Evolutionary conservation across 2,329 filamentous ascomycete genomes (phyloP).

Genomic region (Whalleya microplaca): DNA sequence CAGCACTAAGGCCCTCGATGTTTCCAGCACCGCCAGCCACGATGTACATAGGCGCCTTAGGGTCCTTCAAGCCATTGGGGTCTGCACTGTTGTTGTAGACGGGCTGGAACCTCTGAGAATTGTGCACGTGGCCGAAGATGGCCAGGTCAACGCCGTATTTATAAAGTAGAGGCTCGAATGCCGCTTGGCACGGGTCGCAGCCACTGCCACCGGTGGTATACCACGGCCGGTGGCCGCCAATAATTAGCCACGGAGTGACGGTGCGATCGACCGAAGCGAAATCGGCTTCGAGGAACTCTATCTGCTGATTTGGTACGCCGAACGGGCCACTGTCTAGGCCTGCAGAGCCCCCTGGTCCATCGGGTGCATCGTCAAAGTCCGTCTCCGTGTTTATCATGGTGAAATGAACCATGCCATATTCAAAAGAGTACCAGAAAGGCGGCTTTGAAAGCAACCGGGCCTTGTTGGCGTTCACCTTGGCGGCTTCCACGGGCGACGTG

Average conservation of each 20-base stretch:
- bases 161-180: constrained; percentile 59
- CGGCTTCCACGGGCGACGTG: constrained; percentile 46
- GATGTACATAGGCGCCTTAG: constrained; percentile 55
- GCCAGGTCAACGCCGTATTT: constrained; percentile 60
- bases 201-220: constrained; percentile 44
- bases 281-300: constrained; percentile 58
- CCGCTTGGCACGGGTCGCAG: constrained; percentile 52
- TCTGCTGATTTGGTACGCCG: constrained; percentile 51
- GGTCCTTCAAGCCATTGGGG: constrained; percentile 43
- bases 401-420: constrained; percentile 60
- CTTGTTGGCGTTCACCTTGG: constrained; percentile 48
- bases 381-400: constrained; percentile 62
- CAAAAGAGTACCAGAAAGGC: constrained; percentile 64
- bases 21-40: constrained; percentile 60
- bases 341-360: constrained; percentile 45
- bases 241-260: constrained; percentile 58
- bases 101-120: constrained; percentile 57
- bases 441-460: constrained; percentile 51
- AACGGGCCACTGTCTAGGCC: constrained; percentile 54
- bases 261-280: constrained; percentile 58
- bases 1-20: constrained; percentile 52
- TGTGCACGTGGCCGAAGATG: constrained; percentile 62
- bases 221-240: constrained; percentile 50
- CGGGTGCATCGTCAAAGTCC: constrained; percentile 56
- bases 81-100: constrained; percentile 42